phyloP scores from a whole-genome alignment of 768 basidiomycete genomes.

The Boletus subparvulus region DNA sequence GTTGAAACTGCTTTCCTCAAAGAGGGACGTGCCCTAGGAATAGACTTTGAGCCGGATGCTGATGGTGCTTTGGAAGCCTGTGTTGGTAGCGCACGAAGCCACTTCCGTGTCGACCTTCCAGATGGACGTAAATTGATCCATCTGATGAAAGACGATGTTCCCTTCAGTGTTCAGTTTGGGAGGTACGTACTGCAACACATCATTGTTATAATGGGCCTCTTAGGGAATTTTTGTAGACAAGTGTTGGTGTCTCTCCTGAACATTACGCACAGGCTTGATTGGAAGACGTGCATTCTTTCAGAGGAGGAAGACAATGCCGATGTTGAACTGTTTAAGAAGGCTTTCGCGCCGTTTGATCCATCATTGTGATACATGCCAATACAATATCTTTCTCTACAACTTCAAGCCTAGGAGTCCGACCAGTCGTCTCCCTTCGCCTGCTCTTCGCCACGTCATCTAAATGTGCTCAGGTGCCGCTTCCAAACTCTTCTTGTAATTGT shows the following conservation, averaged over 20 bases:
- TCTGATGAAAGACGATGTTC: constrained; percentile 70
- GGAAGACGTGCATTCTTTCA: constrained; percentile 82
- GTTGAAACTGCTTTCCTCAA: constrained; percentile 70
- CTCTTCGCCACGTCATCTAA: constrained; percentile 4
- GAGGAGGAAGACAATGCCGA: constrained; percentile 88
- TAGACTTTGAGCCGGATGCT: constrained; percentile 74
- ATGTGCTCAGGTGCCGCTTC: constrained; percentile 35
- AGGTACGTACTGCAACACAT: constrained; percentile 48
- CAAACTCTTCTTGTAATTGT: constrained; percentile 64
- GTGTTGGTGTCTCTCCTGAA: constrained; percentile 77
- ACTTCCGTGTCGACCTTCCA: constrained; percentile 91
- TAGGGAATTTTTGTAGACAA: constrained; percentile 50
- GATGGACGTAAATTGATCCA: constrained; percentile 85
- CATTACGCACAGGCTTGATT: constrained; percentile 79
- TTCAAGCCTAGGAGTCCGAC: neutral
- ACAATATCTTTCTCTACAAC: neutral
- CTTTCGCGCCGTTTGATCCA: constrained; percentile 75
- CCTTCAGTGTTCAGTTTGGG: constrained; percentile 92
- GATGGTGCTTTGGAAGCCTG: constrained; percentile 56
- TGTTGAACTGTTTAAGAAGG: constrained; percentile 78
- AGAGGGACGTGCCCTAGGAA: constrained; percentile 64
- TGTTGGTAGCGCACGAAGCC: constrained; percentile 59
- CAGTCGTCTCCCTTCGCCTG: neutral
- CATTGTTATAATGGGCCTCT: neutral
- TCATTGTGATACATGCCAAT: constrained; percentile 22